Evolutionary conservation across 257 asterid species (phyloP).

Genomic region (Solanum bulbocastanum): DNA sequence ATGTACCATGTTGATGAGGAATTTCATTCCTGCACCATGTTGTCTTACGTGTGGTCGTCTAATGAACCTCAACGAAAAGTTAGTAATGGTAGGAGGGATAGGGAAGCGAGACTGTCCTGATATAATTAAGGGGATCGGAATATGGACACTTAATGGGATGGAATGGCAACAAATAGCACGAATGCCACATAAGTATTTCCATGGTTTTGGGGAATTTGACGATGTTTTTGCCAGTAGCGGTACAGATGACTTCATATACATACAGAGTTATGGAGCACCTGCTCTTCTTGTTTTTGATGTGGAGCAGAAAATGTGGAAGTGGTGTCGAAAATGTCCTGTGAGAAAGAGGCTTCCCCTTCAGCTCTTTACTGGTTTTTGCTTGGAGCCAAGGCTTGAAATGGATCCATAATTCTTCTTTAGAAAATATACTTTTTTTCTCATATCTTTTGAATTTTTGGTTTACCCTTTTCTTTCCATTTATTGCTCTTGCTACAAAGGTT

Average conservation of each 20-base stretch:
- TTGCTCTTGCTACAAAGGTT: not conserved
- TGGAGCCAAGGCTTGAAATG: conserved; percentile 3
- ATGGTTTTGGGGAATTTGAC: not conserved
- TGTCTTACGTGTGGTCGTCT: conserved; percentile 2
- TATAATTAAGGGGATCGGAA: not conserved
- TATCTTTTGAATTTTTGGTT: not conserved
- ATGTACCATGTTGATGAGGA: not conserved
- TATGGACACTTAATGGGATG: not conserved
- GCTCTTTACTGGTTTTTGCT: conserved; percentile 5
- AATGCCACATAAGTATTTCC: not conserved
- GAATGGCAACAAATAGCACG: not conserved
- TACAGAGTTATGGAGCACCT: not conserved
- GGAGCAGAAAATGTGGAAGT: not conserved
- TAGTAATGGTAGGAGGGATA: conserved; percentile 5
- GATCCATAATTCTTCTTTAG: not conserved
- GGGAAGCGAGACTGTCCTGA: not conserved
- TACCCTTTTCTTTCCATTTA: not conserved
- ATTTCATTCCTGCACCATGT: not conserved
- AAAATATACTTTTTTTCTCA: not conserved
- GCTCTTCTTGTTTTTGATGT: not conserved
- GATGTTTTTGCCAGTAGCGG: conserved; percentile 4
- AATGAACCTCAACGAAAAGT: not conserved
- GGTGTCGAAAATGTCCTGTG: not conserved
- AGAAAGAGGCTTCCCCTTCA: not conserved
- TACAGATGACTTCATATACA: not conserved